Evolutionary conservation across 306 rosid species (phyloP), one percentile per base, ranked within the genome.

Genomic region (Sechiopsis laciniata): DNA sequence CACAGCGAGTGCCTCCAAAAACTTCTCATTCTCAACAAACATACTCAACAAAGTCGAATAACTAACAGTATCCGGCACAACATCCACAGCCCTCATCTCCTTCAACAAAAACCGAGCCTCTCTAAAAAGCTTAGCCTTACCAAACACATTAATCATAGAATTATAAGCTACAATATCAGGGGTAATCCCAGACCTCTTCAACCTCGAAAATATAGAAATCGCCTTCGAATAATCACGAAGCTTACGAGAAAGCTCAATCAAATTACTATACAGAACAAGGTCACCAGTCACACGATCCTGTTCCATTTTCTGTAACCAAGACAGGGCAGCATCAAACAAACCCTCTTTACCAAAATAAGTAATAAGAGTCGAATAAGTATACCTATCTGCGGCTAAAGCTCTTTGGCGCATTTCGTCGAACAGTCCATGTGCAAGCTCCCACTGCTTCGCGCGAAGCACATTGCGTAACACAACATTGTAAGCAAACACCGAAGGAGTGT

Each of bases 241-340:
- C 82, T 85, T 90, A 1, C 96, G 84, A 2, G 98, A 86, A 24
- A 93, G 94, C 83, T 93, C 98, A 74, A 93, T 93, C 84, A 93
- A 75, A 70, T 83, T 90, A 77, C 97, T 87, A 26, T 88, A 90
- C 84, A 93, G 75, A 10, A 93, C 98, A 50, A 93, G 88, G 75
- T 93, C 98, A 22, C 97, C 98, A 0, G 97, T 59, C 8, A 93
- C 92, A 1, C 77, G 84, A 71, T 87, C 98, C 75, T 83, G 90
- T 72, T 93, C 98, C 98, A 93, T 93, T 71, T 85, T 80, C 83
- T 93, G 97, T 6, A 93, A 81, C 98, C 98, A 93, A 51, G 86
- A 85, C 29, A 93, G 79, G n/a, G 98, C 90, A 0, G 89, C 76
- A 83, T 93, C 98, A 78, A 88, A 90, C 88, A 93, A 35, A 10